Evolutionary conservation across 2,329 filamentous ascomycete species (phyloP).

Genomic region (Aspergillus bombycis): DNA sequence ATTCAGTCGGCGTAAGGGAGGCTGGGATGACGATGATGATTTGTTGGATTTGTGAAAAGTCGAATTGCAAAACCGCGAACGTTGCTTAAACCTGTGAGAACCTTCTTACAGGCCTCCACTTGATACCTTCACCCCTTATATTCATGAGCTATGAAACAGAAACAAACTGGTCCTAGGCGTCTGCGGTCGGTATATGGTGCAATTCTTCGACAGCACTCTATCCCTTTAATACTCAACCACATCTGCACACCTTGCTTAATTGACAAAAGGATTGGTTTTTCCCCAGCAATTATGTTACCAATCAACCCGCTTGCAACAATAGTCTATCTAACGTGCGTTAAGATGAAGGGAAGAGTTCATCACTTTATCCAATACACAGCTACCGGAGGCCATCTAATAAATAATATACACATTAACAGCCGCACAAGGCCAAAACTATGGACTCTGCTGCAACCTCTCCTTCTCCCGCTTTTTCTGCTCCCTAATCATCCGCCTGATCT

Average conservation of each 20-base stretch:
- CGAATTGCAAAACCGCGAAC: conserved; percentile 6
- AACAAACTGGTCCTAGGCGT: not conserved
- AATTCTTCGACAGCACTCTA: not conserved
- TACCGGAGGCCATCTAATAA: not conserved
- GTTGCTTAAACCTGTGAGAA: conserved; percentile 1
- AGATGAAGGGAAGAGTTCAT: not conserved
- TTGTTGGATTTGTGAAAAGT: conserved; percentile 43
- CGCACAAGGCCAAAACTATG: not conserved
- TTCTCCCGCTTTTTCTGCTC: conserved; percentile 69
- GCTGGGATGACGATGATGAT: conserved; percentile 75
- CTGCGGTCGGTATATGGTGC: not conserved
- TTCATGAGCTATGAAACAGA: not conserved
- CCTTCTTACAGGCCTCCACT: not conserved
- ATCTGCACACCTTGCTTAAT: not conserved
- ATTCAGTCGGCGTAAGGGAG: conserved; percentile 78
- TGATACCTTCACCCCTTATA: not conserved
- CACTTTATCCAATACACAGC: not conserved
- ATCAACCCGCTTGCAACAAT: not conserved
- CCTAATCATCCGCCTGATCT: conserved; percentile 71
- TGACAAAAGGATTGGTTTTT: not conserved
- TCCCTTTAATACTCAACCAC: not conserved
- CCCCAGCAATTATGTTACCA: not conserved
- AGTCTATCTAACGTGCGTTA: not conserved
- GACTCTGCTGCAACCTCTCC: conserved; percentile 43
- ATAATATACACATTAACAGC: conserved; percentile 15